Evolutionary conservation across 441 rosid genomes (phyloP), one percentile per base, ranked within the genome.

Genomic region (Biscutella laevigata): DNA sequence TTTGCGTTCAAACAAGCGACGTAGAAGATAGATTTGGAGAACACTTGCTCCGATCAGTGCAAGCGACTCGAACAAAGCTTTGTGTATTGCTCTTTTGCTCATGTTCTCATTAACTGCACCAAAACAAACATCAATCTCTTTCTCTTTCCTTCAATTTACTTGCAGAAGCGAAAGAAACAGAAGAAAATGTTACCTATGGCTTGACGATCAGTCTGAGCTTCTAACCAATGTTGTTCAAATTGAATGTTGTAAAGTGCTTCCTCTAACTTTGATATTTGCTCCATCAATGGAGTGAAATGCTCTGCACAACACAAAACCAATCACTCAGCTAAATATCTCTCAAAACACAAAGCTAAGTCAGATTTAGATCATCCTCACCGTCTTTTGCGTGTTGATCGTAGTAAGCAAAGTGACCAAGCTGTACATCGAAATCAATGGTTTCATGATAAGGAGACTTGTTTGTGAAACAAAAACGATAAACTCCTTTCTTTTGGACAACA

Each of bases 171-270:
- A 0, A 3, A 40, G 14, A 3, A 24, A 38, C 27, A 2, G 17
- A 26, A 47, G 5, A 3, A 3, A 6, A 1, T 37, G 53, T 53
- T 78, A 73, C 86, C 77, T 19, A 76, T 48, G 13, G 76, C 77
- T 57, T 83, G 90, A 41, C 81, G 78, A 40, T 76, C 79, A 0
- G 79, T 76, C 70, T 80, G 90, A 58, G 86, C 86, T 65, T 77
- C 82, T 27, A 83, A 53, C 86, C 90, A 83, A 51, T 74, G 86
- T 56, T 80, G 86, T 42, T 83, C 79, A 32, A 83, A 82, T 34
- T 77, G 86, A 58, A 82, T 77, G 57, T 75, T 69, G 75, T 72
- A 71, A 15, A 79, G 77, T 19, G 82, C 80, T 21, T 77, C 86
- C 53, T 76, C 82, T 45, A 77, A 53, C 66, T 66, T 80, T 21